Conservation (phyloP, 768 basidiomycete species). For the Sarcodon aspratus region DNA sequence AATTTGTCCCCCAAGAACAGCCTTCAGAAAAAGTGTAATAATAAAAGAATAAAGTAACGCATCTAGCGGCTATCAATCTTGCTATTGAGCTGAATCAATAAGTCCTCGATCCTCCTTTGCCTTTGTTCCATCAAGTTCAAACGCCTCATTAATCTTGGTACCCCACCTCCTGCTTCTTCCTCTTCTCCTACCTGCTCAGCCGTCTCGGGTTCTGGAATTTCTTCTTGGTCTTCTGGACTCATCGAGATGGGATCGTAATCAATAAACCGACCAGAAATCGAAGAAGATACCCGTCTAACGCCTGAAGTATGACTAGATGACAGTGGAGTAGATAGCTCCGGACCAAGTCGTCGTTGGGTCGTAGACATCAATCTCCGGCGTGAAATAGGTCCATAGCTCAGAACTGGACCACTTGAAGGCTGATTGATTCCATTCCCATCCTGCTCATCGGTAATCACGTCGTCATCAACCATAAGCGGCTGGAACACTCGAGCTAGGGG, state of each 20-base stretch:
- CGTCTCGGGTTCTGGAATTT: slow-evolving; percentile 10
- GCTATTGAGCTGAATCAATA: slow-evolving; percentile 23
- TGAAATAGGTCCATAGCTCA: slow-evolving; percentile 29
- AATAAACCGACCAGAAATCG: slow-evolving; percentile 6
- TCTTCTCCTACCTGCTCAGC: slow-evolving; percentile 17
- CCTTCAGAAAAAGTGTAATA: too few species aligned
- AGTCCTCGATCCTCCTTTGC: slow-evolving; percentile 37
- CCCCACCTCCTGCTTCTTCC: slow-evolving; percentile 16
- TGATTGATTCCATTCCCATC: not conserved
- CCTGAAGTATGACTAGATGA: slow-evolving; percentile 4
- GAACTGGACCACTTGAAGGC: not conserved
- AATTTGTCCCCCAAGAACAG: too few species aligned
- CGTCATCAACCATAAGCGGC: slow-evolving; percentile 47
- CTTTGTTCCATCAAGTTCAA: slow-evolving; percentile 29
- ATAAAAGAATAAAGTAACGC: too few species aligned
- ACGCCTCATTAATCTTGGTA: slow-evolving; percentile 19
- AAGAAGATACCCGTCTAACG: slow-evolving; percentile 12
- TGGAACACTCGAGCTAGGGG: slow-evolving; percentile 71
- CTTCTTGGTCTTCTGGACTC: slow-evolving; percentile 15
- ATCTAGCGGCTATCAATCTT: not conserved
- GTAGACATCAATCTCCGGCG: slow-evolving; percentile 27
- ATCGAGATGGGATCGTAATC: slow-evolving; percentile 10
- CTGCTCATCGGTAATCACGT: slow-evolving; percentile 20
- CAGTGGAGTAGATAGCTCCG: slow-evolving; percentile 2
- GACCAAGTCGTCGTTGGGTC: slow-evolving; percentile 8